Base-by-base conservation (phyloP, 2,329 filamentous ascomycete species). In the Colletotrichum sojae region DNA sequence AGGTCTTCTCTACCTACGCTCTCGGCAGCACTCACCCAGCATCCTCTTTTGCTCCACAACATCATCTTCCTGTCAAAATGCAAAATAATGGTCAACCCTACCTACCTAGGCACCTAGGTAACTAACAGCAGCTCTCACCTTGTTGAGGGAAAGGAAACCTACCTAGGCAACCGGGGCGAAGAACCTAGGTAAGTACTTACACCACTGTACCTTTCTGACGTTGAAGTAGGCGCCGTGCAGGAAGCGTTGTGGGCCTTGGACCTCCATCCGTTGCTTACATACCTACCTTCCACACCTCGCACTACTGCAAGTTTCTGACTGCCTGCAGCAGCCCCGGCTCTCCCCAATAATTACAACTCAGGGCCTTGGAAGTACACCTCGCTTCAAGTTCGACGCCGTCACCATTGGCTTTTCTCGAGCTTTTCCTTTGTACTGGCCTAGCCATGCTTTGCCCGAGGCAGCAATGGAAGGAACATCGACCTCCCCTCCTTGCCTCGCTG, bases 301-400 rank as follows among this genome's bases (percentile, higher is more conserved):
- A 20, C 31, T 61, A 53, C 43, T 27, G 58, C 53, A 52, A 62
- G 49, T 53, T 45, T 62, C 59, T 54, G 25, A 62, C 59, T 43
- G 36, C 59, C 36, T 62, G 49, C 59, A 62, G 59, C 59, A 61
- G 49, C 27, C 49, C 59, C 40, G 36, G 49, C 40, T n/a, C 40
- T 18, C 27, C 49, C 49, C 53, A 36, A 36, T 36, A 36, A 36
- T 36, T 54, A 49, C 49, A 36, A 39, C 25, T 48, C 55, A 31
- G 22, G 16, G 31, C 31, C 31, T 36, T 25, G 3, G 31, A 10
- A 36, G 31, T 36, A 36, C 55, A 48, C 18, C 55, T 48, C n/a
- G 59, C 59, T 43, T 27, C 39, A n/a, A 27, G 4, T 18, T 18
- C 52, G 22, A 27, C 49, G 39, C 10, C 59, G 10, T 51, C 39